Conservation (phyloP, 2,329 filamentous ascomycete genomes). For the Aspergillus sclerotialis region DNA sequence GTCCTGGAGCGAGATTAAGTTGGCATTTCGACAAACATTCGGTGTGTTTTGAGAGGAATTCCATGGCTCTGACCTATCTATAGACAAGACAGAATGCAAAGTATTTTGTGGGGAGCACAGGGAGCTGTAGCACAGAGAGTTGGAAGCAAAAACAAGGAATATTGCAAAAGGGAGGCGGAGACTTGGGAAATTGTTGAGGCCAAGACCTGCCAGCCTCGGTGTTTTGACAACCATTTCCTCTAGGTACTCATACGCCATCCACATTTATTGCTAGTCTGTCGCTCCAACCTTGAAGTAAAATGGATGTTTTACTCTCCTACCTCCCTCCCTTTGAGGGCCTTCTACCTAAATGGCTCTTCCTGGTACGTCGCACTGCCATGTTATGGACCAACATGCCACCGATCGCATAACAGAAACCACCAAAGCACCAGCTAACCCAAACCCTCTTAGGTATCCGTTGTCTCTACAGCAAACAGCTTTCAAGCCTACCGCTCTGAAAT, state of each 20-base stretch:
- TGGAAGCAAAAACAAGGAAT: conserved; percentile 1
- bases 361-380: conserved; percentile 42
- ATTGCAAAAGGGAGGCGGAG: conserved; percentile 1
- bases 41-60: conserved; percentile 22
- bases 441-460: conserved; percentile 62
- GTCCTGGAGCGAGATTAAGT: conserved; percentile 27
- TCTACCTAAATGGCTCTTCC: conserved; percentile 59
- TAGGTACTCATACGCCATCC: conserved; percentile 1
- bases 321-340: conserved; percentile 41
- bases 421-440: background rate
- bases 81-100: background rate
- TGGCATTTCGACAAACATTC: conserved; percentile 28
- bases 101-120: conserved; percentile 1
- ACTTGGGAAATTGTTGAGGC: conserved; percentile 1
- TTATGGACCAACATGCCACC: background rate
- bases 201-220: conserved; percentile 6
- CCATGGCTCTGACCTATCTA: conserved; percentile 17
- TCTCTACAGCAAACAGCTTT: conserved; percentile 76
- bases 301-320: conserved; percentile 19
- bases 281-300: background rate
- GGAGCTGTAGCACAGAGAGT: background rate
- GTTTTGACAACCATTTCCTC: conserved; percentile 1
- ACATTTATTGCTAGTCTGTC: background rate
- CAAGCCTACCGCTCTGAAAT: conserved; percentile 75
- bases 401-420: no score